Conservation (phyloP, 306 rosid species). For the Comarum palustre region DNA sequence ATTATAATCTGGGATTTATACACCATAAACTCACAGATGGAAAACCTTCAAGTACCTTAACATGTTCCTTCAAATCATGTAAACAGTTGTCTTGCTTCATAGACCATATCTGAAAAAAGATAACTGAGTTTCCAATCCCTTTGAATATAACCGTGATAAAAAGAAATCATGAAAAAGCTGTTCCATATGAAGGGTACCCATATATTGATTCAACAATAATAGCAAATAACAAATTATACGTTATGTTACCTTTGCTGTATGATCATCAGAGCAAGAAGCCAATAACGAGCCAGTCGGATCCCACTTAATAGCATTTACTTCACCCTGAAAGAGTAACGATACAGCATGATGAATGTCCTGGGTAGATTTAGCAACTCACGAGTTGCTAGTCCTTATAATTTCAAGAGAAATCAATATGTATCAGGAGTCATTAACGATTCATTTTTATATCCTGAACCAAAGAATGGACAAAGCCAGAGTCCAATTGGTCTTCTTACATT, state of each 20-base stretch:
- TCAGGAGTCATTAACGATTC: neutral
- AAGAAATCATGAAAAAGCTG: neutral
- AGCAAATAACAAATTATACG: neutral
- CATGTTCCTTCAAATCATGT: constrained; percentile 57
- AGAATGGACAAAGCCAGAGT: neutral
- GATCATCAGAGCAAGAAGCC: constrained; percentile 74
- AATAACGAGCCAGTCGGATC: constrained; percentile 60
- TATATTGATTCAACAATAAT: neutral
- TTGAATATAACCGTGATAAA: neutral
- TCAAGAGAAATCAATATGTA: neutral
- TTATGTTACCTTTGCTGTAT: constrained; percentile 60
- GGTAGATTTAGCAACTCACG: neutral
- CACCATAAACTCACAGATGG: neutral
- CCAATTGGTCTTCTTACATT: neutral
- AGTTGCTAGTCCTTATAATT: neutral
- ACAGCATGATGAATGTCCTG: neutral
- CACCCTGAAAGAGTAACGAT: constrained; percentile 48
- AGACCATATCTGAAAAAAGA: constrained; percentile 54
- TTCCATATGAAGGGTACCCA: neutral
- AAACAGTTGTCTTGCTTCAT: constrained; percentile 47
- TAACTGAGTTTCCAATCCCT: neutral
- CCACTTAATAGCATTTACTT: constrained; percentile 71
- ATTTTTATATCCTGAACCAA: neutral
- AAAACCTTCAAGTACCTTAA: constrained; percentile 37
- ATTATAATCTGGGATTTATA: neutral